Base-by-base conservation (phyloP, 2,329 filamentous ascomycete genomes). In the Aspergillus pseudoviridinutans region DNA sequence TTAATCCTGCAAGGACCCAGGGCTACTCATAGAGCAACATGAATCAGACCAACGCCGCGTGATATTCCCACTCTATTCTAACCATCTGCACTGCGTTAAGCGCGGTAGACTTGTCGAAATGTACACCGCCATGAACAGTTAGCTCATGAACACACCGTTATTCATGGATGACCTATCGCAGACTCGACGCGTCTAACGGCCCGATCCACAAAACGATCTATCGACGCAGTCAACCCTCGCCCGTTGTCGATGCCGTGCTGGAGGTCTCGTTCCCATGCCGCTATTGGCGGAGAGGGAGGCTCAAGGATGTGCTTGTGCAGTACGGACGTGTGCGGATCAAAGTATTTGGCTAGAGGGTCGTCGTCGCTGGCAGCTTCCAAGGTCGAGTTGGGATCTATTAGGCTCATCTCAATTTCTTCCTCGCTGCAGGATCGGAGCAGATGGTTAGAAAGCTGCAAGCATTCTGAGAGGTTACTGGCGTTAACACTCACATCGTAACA, bases 321-420 rank as follows among this genome's bases (percentile, higher is more conserved):
- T 22, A 53, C 46, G 8, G 51, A 57, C 2, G 65, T 65, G 8
- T 50, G 20, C 4, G 57, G 58, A 57, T 69, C 57, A 51, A 69
- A 68, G 49, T 64, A 66, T 55, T 53, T 60, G 1, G 58, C 55
- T 8, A 66, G 53, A 10, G 50, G 59, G 46, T 22, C 42, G 47
- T 32, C 27, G 28, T 27, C 22, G 44, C 9, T 47, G 22, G 5
- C 10, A 14, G 44, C 10, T 47, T 47, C 44, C 10, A 9, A 47
- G 2, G 10, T 25, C 22, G 44, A 17, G 1, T 24, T 4, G 3
- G 44, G 4, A 14, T 47, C 22, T 0, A 7, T 20, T 6, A 8
- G 3, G 20, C 17, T n/a, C 7, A 44, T 8, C 22, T 47, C 22
- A 6, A 14, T 22, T 12, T 10, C 44, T 24, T 47, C 44, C 14